Evolutionary conservation across 139 green algal species (phyloP), one percentile per base, ranked within the genome.

Genomic region (Closterium sp.): DNA sequence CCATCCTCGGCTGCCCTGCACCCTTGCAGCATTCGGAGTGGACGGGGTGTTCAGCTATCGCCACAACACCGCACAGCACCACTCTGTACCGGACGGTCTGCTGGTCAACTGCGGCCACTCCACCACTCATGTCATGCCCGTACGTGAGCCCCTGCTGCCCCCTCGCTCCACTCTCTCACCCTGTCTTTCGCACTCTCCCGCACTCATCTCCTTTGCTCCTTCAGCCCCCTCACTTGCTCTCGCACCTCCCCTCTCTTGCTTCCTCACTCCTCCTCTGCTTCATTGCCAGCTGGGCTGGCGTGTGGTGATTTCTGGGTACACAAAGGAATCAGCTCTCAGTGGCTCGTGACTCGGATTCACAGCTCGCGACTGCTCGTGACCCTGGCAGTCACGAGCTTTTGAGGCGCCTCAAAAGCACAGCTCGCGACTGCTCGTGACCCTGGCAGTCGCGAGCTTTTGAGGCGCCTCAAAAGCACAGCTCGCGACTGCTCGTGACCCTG

Each of bases 71-170:
- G 32, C 24, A 29, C 24, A 87, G 79, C 38, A 87, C 22, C 70
- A 79, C 9, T 91, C 70, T 28, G 79, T 85, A 2, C 86, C 89
- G 28, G 92, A 94, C 45, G 92, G 92, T 10, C 85, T 95, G 70
- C 30, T 95, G 0, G 90, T 95, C 4, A 87, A 30, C 30, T 28
- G 30, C n/a, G 92, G 92, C 86, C 92, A 95, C 50, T 86, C 73
- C 24, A 91, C 92, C 21, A 94, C 92, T 0, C 92, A 95, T 73
- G 90, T 95, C 73, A 92, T 94, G 31, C 92, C 92, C 22, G 92
- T 93, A 29, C 31, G 89, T n/a, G 28, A 0, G 11, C 24, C 24
- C 27, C 27, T 70, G 21, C 89, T 90, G 29, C 84, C 84, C 85
- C 85, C 85, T 87, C 0, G 0, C n/a, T 19, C 9, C 70, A 7